phyloP scores from a whole-genome alignment of 2,329 filamentous ascomycete species.

The Alternaria sp. region DNA sequence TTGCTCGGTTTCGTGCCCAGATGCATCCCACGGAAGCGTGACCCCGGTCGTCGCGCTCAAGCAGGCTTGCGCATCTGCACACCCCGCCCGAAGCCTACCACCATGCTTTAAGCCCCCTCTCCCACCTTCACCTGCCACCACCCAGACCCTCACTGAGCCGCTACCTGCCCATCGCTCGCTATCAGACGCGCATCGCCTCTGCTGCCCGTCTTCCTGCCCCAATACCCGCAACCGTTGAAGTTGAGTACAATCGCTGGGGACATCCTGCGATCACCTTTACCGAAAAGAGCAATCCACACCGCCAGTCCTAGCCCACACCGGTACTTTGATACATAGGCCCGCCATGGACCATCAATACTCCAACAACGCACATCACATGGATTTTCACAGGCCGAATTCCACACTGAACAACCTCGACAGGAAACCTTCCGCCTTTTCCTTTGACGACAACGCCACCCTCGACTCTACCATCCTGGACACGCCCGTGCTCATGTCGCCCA shows the following conservation, averaged over 20 bases:
- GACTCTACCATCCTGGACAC: slow-evolving; percentile 53
- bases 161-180: slow-evolving; percentile 12
- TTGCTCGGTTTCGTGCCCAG: slow-evolving; percentile 22
- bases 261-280: slow-evolving; percentile 33
- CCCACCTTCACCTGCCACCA: slow-evolving; percentile 27
- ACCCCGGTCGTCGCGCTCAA: slow-evolving; percentile 9
- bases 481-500: slow-evolving; percentile 56
- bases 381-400: slow-evolving; percentile 48
- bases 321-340: slow-evolving; percentile 50
- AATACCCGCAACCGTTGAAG: slow-evolving; percentile 1
- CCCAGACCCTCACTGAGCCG: slow-evolving; percentile 21
- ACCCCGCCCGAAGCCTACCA: slow-evolving; percentile 17
- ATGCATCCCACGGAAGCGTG: slow-evolving; percentile 31
- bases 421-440: slow-evolving; percentile 49
- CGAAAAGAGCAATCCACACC: slow-evolving; percentile 48
- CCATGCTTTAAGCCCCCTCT: slow-evolving; percentile 31
- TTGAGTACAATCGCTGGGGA: slow-evolving; percentile 18
- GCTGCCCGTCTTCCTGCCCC: slow-evolving; percentile 12
- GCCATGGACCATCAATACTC: slow-evolving; percentile 45
- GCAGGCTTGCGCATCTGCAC: slow-evolving; percentile 13
- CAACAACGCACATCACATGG: slow-evolving; percentile 39
- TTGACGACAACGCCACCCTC: slow-evolving; percentile 62
- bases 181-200: slow-evolving; percentile 11
- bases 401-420: slow-evolving; percentile 45
- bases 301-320: slow-evolving; percentile 49